These are phyloP conservation scores for Escovopsis weberi DNA, from an alignment of 2,329 filamentous ascomycete genomes.

Conservation along the genomic window DNA sequence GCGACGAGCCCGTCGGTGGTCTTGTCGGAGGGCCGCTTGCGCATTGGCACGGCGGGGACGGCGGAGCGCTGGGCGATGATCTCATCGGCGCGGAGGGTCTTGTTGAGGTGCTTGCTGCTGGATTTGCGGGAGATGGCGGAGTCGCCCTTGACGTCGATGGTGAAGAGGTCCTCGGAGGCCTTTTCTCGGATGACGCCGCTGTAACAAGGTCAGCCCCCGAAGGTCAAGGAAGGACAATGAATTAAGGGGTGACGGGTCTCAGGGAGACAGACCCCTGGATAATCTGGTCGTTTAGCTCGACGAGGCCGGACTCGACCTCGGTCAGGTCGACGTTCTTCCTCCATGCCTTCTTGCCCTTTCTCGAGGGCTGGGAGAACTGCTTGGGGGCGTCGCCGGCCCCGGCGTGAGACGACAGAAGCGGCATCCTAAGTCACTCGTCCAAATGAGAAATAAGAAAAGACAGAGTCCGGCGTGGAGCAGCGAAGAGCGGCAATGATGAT, in stretches of 20 bases:
- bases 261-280: slow-evolving; percentile 57
- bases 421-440: slow-evolving; percentile 26
- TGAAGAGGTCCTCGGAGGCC: slow-evolving; percentile 69
- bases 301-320: slow-evolving; percentile 69
- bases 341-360: slow-evolving; percentile 98
- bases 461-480: no score
- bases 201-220: slow-evolving; percentile 9
- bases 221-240: no score
- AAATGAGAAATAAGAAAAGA: no score
- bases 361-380: slow-evolving; percentile 74
- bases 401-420: slow-evolving; percentile 31
- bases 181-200: slow-evolving; percentile 82
- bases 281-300: slow-evolving; percentile 74
- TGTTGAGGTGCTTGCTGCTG: slow-evolving; percentile 50
- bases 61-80: slow-evolving; percentile 77
- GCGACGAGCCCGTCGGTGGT: slow-evolving; percentile 60
- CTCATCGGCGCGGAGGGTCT: slow-evolving; percentile 77
- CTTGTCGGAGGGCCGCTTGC: slow-evolving; percentile 54
- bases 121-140: slow-evolving; percentile 44
- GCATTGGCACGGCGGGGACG: slow-evolving; percentile 61
- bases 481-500: no score
- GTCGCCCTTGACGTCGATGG: slow-evolving; percentile 63
- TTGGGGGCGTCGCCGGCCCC: slow-evolving; percentile 49
- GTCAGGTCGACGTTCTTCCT: slow-evolving; percentile 94
- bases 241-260: no score